Base-by-base conservation (phyloP, 805 yeast species). In the Candida sanyiensis region DNA sequence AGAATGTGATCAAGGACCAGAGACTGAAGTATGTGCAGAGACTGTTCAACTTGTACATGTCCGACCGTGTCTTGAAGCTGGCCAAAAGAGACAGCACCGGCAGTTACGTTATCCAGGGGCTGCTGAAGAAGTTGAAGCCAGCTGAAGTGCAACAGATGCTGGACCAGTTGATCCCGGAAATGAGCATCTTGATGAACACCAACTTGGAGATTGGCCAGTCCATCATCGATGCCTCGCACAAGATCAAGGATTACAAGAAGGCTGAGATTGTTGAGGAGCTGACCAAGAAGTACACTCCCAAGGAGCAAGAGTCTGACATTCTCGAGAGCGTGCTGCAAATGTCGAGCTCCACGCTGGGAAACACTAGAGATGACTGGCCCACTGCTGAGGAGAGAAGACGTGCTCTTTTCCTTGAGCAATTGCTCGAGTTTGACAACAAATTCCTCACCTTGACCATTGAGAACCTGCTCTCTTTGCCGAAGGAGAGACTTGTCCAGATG, bases 311-410 rank as follows among this genome's bases (percentile, higher is more conserved):
- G 24, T 52, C 62, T 1, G 56, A 66, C 20, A 70, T 85, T 34
- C 63, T 84, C 44, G 94, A 84, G 48, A 81, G 80, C 44, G 72
- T 82, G 18, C 65, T 86, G 37, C 73, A 73, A 49, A 60, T 86
- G 45, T 69, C 79, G 5, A 64, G 73, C 1, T 83, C 94, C 0
- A 86, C 95, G 0, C 63, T 86, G 40, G 93, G 90, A 22, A 83
- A 84, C 59, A 81, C 87, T 2, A 74, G 75, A 46, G 94, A 78
- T 49, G 95, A 86, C 57, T 85, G 95, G 95, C 95, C 95, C 33
- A 86, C 95, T 1, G 83, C 88, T 0, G 93, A 84, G 51, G 95
- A 86, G 56, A 75, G 94, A 67, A 75, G 89, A 63, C 67, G 93
- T 44, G 69, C 95, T 0, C 50, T 85, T 15, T 81, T 88, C 49